Base-by-base conservation (phyloP, 192 early-diverging fungal genomes). In the Mortierella claussenii region DNA sequence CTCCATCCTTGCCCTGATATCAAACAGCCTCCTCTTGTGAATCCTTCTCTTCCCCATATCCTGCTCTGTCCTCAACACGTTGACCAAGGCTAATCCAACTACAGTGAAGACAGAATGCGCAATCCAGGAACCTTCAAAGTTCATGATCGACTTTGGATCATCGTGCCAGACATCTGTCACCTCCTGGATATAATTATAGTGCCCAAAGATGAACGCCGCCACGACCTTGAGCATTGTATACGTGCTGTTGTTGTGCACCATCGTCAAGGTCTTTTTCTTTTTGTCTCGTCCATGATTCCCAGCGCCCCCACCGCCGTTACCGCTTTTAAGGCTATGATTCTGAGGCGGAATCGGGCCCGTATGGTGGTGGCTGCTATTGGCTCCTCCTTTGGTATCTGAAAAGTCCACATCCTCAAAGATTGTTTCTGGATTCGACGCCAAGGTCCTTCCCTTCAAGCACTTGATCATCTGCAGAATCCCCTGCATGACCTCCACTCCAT, bases 401-500 rank as follows among this genome's bases (percentile, higher is more conserved):
- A 55, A 55, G 4, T 76, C 73, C 0, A 61, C 32, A 20, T 76
- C 73, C 5, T 76, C 73, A 56, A 76, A 76, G 47, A 76, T 76
- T 10, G 65, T 50, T 58, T 76, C 64, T 0, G 73, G 73, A 32
- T 67, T 44, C 21, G 64, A 61, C 17, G 46, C 33, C 34, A 55
- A 20, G 4, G 73, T 76, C 33, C 40, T 36, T 4, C 73, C 73
- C 27, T 62, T 76, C 58, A 76, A 59, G 31, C 64, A 66, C 59
- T 76, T 76, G 28, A 76, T 67, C 50, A 76, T 47, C 27, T 76
- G 73, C 3, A 76, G 32, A 4, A 76, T 46, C 11, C 73, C 73
- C 15, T 76, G 73, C 73, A 76, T 76, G 20, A 67, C 73, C 18
- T 76, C 65, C 13, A 76, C 59, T n/a, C 73, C 73, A 26, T 76